phyloP scores from a whole-genome alignment of 441 rosid species.

The Arabidopsis lyrata region DNA sequence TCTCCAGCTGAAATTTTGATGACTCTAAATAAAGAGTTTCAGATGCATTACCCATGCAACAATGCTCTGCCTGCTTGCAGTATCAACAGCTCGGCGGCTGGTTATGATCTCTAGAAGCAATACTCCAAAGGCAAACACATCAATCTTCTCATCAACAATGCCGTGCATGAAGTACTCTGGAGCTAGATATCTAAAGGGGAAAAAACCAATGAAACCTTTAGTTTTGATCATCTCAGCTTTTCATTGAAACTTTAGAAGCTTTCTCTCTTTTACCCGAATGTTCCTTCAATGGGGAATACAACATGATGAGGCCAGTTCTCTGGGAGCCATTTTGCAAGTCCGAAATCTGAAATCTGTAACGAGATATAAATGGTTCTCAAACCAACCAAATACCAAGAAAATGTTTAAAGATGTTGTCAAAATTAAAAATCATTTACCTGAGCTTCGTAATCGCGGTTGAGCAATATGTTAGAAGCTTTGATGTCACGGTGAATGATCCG shows the following conservation, averaged over 20 bases:
- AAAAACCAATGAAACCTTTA: neutral
- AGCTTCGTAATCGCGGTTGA: slow-evolving; percentile 69
- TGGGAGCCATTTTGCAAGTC: slow-evolving; percentile 96
- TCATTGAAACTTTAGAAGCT: neutral
- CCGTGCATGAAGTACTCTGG: slow-evolving; percentile 96
- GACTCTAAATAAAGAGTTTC: neutral
- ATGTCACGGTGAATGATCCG: slow-evolving; percentile 91
- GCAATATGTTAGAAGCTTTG: slow-evolving; percentile 90
- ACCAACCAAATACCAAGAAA: neutral
- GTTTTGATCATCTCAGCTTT: slow-evolving; percentile 3
- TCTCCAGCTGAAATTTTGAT: neutral
- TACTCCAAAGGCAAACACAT: slow-evolving; percentile 86
- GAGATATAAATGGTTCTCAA: neutral
- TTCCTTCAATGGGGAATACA: slow-evolving; percentile 84
- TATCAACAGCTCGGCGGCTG: slow-evolving; percentile 84
- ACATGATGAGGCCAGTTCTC: slow-evolving; percentile 83
- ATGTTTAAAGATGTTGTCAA: slow-evolving; percentile 19
- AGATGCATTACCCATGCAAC: slow-evolving; percentile 71
- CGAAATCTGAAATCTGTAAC: slow-evolving; percentile 86
- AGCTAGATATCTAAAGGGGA: slow-evolving; percentile 67
- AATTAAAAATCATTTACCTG: slow-evolving; percentile 60
- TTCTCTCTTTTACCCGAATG: slow-evolving; percentile 71
- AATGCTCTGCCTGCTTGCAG: slow-evolving; percentile 63
- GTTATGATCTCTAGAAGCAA: slow-evolving; percentile 80
- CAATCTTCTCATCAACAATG: slow-evolving; percentile 78